phyloP scores from a whole-genome alignment of 192 early-diverging fungal genomes.

The Coemansia reversa region DNA sequence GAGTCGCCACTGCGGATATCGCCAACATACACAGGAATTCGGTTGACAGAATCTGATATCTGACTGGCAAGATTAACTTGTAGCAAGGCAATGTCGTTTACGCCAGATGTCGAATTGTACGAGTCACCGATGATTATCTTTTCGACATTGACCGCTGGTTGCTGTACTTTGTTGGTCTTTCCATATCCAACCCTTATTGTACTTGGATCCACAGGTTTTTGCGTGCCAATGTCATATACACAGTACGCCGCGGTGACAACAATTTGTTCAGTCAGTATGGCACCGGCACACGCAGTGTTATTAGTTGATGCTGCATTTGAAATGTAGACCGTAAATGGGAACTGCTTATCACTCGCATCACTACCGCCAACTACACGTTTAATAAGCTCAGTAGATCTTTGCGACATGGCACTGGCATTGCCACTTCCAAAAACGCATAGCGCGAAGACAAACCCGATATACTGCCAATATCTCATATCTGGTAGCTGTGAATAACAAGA shows the following conservation, averaged over 20 bases:
- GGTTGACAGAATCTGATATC: constrained; percentile 23
- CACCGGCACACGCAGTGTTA: constrained; percentile 43
- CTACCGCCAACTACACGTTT: constrained; percentile 39
- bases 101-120: constrained; percentile 23
- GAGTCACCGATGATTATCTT: constrained; percentile 31
- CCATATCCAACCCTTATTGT: constrained; percentile 37
- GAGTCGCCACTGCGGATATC: constrained; percentile 26
- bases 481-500: not conserved
- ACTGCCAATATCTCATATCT: not conserved
- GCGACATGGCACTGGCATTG: not conserved
- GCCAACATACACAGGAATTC: constrained; percentile 39
- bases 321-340: constrained; percentile 41
- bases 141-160: constrained; percentile 23
- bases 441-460: not conserved
- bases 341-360: constrained; percentile 22
- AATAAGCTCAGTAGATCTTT: not conserved
- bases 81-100: constrained; percentile 43
- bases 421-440: not conserved
- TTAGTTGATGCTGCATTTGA: constrained; percentile 31
- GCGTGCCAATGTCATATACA: constrained; percentile 20
- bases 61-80: constrained; percentile 26
- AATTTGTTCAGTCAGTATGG: constrained; percentile 46
- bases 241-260: constrained; percentile 44
- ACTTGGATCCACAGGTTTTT: constrained; percentile 22
- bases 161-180: constrained; percentile 24